Conservation (phyloP, 1,284 basidiomycete genomes). For the Schizopora paradoxa region DNA sequence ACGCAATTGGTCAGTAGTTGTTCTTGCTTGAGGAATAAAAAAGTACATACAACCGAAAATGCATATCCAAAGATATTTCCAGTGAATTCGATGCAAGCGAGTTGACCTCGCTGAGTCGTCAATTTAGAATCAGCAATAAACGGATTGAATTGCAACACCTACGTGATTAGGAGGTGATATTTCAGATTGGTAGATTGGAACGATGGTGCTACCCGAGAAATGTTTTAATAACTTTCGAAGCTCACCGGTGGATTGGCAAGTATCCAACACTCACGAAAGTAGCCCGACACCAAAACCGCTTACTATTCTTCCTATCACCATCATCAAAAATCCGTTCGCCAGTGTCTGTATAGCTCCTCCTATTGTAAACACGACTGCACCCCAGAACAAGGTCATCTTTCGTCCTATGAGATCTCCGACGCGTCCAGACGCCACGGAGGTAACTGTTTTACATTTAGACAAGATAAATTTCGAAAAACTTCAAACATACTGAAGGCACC, state of each 20-base stretch:
- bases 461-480: background rate
- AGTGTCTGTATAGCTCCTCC: slow-evolving; percentile 91
- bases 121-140: slow-evolving; percentile 16
- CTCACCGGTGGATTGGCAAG: slow-evolving; percentile 2
- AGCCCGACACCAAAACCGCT: slow-evolving; percentile 94
- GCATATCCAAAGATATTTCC: slow-evolving; percentile 92
- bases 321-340: slow-evolving; percentile 75
- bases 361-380: slow-evolving; percentile 82
- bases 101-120: slow-evolving; percentile 69
- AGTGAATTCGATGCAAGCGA: slow-evolving; percentile 97
- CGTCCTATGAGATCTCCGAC: slow-evolving; percentile 87
- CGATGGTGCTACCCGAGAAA: slow-evolving; percentile 67
- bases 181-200: slow-evolving; percentile 97
- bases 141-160: slow-evolving; percentile 26
- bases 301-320: slow-evolving; percentile 85
- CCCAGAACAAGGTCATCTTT: slow-evolving; percentile 81
- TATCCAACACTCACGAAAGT: slow-evolving; percentile 59
- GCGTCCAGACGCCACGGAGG: slow-evolving; percentile 84
- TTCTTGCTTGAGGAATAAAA: background rate
- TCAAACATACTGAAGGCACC: slow-evolving; percentile 78
- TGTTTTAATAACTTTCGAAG: slow-evolving; percentile 8
- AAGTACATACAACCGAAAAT: slow-evolving; percentile 70
- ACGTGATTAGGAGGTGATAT: slow-evolving; percentile 93
- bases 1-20: slow-evolving; percentile 2
- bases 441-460: slow-evolving; percentile 69